Conservation (phyloP, 805 yeast genomes). For the Candida succiphila region DNA sequence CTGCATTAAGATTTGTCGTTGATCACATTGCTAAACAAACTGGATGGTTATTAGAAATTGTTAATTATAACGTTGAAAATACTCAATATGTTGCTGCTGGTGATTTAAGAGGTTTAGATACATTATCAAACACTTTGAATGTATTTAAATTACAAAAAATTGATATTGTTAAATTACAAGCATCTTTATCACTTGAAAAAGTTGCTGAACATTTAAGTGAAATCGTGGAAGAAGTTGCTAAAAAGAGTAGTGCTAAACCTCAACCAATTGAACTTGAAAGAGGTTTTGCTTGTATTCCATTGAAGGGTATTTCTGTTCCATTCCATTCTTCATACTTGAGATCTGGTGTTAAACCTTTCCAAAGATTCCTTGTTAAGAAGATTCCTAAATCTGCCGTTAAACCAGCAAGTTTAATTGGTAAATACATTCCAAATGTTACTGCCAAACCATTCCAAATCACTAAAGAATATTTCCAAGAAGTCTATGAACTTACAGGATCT, state of each 20-base stretch:
- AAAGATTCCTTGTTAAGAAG: slow-evolving; percentile 93
- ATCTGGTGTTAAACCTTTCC: slow-evolving; percentile 98
- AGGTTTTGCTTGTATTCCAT: slow-evolving; percentile 97
- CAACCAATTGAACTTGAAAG: slow-evolving; percentile 97
- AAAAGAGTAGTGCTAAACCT: slow-evolving; percentile 75
- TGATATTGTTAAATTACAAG: slow-evolving; percentile 81
- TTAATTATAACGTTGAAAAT: slow-evolving; percentile 95
- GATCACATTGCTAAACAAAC: slow-evolving; percentile 79
- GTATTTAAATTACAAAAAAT: slow-evolving; percentile 90
- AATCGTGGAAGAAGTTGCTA: slow-evolving; percentile 78
- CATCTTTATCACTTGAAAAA: slow-evolving; percentile 72
- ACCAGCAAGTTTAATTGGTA: slow-evolving; percentile 86
- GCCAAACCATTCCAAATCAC: slow-evolving; percentile 95
- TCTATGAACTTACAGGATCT: slow-evolving; percentile 82
- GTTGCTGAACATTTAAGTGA: slow-evolving; percentile 83
- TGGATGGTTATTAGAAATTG: slow-evolving; percentile 93
- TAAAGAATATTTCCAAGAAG: slow-evolving; percentile 95
- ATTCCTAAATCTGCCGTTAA: slow-evolving; percentile 91
- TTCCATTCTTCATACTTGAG: slow-evolving; percentile 98
- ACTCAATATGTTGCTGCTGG: slow-evolving; percentile 99
- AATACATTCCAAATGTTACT: slow-evolving; percentile 97
- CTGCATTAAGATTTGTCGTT: slow-evolving; percentile 90
- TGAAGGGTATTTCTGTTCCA: slow-evolving; percentile 98
- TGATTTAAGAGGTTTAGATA: slow-evolving; percentile 91
- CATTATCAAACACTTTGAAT: slow-evolving; percentile 87